Base-by-base conservation (phyloP, 805 yeast species). In the Metschnikowia drakensbergensis region DNA sequence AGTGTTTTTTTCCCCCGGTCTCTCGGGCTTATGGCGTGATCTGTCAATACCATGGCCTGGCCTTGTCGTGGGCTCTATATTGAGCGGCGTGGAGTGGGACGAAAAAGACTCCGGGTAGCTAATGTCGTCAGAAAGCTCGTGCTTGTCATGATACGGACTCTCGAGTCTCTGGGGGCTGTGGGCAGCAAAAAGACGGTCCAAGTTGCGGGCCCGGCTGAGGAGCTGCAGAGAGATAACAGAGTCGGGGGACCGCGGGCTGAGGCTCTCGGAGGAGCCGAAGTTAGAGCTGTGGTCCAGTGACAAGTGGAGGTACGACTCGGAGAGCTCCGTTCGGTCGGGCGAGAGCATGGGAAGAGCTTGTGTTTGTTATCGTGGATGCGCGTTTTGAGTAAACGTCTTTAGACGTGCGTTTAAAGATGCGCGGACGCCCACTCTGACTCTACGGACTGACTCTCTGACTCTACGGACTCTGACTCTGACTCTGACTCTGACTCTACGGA, bases 261-360 rank as follows among this genome's bases (percentile, higher is more conserved):
- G 9, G 13, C 48, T 53, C 11, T 49, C 55, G 4, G 41, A 40
- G 28, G 54, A 44, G 43, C 53, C 52, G 4, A 57, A 26, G 17
- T 37, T 11, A 32, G 50, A 53, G 10, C 57, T 55, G 23, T 55
- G 54, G 42, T 63, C 67, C 47, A 57, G 60, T 11, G 68, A 58
- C 17, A 65, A 55, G 49, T 65, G 65, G 46, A 58, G 49, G 48
- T 60, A 67, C 25, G 71, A 65, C 53, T 67, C 70, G 8, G 68
- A 55, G 37, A 61, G 11, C 37, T 55, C 54, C 42, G 47, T 51
- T 5, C 42, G 45, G 40, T 45, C 37, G 22, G 46, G 44, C 11
- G 46, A 31, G 23, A 51, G 46, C 54, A 49, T 42, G 31, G 17
- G 10, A 13, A 8, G 30, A 13, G 37, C 29, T 32, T 41, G 45